Percentiles rank a stretch among this genome's conserved stretches.
These are phyloP conservation scores for Eleusine indica DNA, from an alignment of 176 grass and related monocot genomes.

Conservation along the genomic window DNA sequence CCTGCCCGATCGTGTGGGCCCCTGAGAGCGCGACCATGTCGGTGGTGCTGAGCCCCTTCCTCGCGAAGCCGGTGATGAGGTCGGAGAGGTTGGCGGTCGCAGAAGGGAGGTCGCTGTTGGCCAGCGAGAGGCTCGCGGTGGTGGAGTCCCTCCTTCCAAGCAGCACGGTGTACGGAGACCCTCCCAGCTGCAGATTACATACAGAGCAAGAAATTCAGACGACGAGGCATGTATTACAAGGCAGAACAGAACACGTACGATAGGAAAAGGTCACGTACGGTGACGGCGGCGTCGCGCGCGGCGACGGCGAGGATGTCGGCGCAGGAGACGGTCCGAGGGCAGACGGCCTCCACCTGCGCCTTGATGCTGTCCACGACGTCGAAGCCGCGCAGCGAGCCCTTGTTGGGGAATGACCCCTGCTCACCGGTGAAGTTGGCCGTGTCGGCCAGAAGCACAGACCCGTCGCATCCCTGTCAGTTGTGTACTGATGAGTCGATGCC, in stretches of 20 bases:
- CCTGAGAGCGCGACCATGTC: constrained; percentile 82
- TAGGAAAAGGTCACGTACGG: background rate
- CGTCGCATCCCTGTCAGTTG: constrained; percentile 61
- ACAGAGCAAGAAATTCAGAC: too few relatives aligned
- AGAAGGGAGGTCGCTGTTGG: constrained; percentile 59
- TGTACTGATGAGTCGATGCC: too few relatives aligned
- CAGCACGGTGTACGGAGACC: constrained; percentile 52
- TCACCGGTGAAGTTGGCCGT: constrained; percentile 59
- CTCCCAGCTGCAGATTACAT: constrained; percentile 50
- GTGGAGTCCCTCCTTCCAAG: constrained; percentile 70
- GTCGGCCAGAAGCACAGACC: constrained; percentile 63
- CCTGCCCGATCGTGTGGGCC: constrained; percentile 66
- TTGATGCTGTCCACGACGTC: constrained; percentile 61
- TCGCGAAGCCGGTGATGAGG: constrained; percentile 54
- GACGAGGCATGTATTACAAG: too few relatives aligned
- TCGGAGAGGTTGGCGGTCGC: constrained; percentile 40
- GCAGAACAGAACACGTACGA: background rate
- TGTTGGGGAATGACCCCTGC: constrained; percentile 47
- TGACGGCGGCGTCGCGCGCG: constrained; percentile 38
- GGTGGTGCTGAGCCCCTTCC: constrained; percentile 53
- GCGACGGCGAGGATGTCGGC: constrained; percentile 68
- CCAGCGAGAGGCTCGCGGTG: constrained; percentile 44
- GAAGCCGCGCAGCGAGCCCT: constrained; percentile 60
- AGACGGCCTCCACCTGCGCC: constrained; percentile 57
- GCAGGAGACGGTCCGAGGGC: constrained; percentile 63